Evolutionary conservation across 495 filamentous ascomycete species (phyloP).

Genomic region (Echria macrotheca): DNA sequence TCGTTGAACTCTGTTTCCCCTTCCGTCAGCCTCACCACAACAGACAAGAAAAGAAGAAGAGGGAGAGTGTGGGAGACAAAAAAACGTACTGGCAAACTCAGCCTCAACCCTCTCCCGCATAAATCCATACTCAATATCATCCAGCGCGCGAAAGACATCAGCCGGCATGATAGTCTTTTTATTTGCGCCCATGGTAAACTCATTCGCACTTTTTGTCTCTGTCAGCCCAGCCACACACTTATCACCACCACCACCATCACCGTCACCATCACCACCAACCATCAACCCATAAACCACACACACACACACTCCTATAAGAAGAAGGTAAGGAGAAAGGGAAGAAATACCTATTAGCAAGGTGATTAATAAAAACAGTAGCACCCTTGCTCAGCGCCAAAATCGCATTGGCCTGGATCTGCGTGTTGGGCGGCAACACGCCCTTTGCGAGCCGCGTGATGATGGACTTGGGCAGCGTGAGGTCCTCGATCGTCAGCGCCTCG

Average conservation of each 20-base stretch:
- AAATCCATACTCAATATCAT: slow-evolving; percentile 75
- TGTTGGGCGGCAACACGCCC: slow-evolving; percentile 93
- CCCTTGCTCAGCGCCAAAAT: slow-evolving; percentile 86
- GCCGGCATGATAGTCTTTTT: slow-evolving; percentile 82
- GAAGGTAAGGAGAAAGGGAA: background rate
- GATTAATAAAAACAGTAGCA: slow-evolving; percentile 90
- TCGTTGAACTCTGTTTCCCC: slow-evolving; percentile 54
- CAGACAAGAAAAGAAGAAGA: too few relatives aligned
- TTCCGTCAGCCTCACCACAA: too few relatives aligned
- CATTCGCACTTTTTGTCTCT: slow-evolving; percentile 60
- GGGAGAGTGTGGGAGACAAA: too few relatives aligned
- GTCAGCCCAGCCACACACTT: background rate
- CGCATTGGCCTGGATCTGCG: slow-evolving; percentile 90
- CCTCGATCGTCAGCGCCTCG: slow-evolving; percentile 44
- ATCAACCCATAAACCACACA: too few relatives aligned
- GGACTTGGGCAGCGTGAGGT: slow-evolving; percentile 87
- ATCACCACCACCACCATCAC: background rate
- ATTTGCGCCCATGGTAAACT: slow-evolving; percentile 55
- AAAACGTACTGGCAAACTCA: slow-evolving; percentile 52
- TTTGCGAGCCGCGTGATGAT: slow-evolving; percentile 91
- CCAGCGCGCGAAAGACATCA: slow-evolving; percentile 78
- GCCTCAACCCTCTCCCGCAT: slow-evolving; percentile 62
- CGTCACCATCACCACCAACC: too few relatives aligned
- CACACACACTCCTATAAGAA: background rate
- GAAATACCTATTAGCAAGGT: slow-evolving; percentile 75